Conservation (phyloP, 371 early-diverging fungal genomes). For the Apophysomyces sp. region DNA sequence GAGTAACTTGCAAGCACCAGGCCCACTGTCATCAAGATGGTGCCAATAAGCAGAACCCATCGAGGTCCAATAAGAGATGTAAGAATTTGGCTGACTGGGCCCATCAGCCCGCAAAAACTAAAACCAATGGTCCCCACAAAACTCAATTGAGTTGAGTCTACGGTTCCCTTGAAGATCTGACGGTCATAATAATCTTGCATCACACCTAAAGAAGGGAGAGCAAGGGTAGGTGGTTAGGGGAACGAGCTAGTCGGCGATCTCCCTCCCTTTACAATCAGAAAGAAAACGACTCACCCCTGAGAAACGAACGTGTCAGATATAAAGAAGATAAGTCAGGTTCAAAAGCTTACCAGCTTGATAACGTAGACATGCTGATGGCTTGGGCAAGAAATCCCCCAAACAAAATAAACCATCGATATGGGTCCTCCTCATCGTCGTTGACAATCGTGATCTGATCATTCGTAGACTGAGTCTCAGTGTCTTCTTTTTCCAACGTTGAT, state of each 20-base stretch:
- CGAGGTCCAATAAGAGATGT: slow-evolving; percentile 24
- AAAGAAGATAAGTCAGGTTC: not conserved
- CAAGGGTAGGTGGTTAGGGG: not conserved
- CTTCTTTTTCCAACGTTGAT: not conserved
- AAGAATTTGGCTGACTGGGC: slow-evolving; percentile 24
- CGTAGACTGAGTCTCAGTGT: not conserved
- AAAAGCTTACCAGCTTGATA: slow-evolving; percentile 32
- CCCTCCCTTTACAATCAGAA: not conserved
- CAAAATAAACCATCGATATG: slow-evolving; percentile 32
- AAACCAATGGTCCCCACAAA: slow-evolving; percentile 35
- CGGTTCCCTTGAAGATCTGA: slow-evolving; percentile 23
- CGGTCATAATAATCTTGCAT: slow-evolving; percentile 23
- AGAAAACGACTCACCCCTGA: slow-evolving; percentile 1
- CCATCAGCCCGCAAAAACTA: slow-evolving; percentile 29
- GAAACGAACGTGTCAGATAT: not conserved
- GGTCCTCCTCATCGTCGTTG: slow-evolving; percentile 19
- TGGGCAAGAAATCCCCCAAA: slow-evolving; percentile 33
- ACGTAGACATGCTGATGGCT: slow-evolving; percentile 31
- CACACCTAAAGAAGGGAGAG: not conserved
- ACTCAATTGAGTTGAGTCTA: slow-evolving; percentile 19
- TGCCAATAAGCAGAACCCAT: slow-evolving; percentile 21
- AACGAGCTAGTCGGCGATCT: not conserved
- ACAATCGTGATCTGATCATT: not conserved
- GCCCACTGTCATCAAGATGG: slow-evolving; percentile 21
- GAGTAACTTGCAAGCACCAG: slow-evolving; percentile 30